Base-by-base conservation (phyloP, 1,284 basidiomycete genomes). In the Bondarzewia mesenterica region DNA sequence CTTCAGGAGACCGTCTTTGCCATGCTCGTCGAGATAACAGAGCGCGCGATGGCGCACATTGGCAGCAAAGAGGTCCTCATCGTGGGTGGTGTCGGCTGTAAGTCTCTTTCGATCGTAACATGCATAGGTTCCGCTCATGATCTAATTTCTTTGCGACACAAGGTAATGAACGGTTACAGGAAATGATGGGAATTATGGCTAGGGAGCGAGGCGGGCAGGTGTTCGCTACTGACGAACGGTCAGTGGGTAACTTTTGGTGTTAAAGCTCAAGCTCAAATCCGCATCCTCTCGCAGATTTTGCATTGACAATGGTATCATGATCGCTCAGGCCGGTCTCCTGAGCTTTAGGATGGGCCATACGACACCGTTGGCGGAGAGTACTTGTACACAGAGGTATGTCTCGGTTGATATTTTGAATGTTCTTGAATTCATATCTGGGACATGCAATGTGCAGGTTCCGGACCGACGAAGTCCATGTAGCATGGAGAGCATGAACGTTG, bases 271-370 rank as follows among this genome's bases (percentile, higher is more conserved):
- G n/a, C n/a, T n/a, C 12, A 23, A 38, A 23, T 51, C 43, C 44
- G 44, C 16, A 37, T 27, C 37, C 10, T 54, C 41, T 15, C 47
- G 5, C 57, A 95, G 93, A 48, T 98, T 96, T 67, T 98, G 95
- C 66, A 98, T 99, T 54, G 96, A 99, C 67, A 99, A 99, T 60
- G 96, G 96, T 2, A 95, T 99, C 60, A 99, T 99, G 96, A 99
- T 99, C 50, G 96, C 96, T 1, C 96, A 99, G 65, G 96, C 96
- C 2, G 95, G 95, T 22, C 72, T 99, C 42, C 73, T 99, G 35
- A 84, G 86, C 50, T 92, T 83, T 65, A 78, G 96, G 5, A 98
- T 96, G 93, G 95, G 95, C n/a, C 76, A 82, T 54, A 67, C 68
- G 42, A 96, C 92, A 1, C 77, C 85, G 2, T 60, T 97, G 27